Evolutionary conservation across 2,329 filamentous ascomycete species (phyloP).

Genomic region (Lachnellula hyalina): DNA sequence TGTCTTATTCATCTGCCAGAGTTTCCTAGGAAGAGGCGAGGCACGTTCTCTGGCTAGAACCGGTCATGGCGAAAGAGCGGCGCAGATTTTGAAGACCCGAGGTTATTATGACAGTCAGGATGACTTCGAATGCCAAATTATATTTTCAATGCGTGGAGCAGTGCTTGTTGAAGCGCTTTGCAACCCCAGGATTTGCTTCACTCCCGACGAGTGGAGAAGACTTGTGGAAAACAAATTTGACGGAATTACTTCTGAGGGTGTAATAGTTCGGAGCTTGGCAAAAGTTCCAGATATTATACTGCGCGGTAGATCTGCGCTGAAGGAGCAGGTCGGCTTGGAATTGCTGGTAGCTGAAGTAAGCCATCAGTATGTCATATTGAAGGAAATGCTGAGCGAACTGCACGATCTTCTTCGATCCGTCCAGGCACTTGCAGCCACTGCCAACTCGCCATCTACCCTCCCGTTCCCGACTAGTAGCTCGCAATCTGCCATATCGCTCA

Average conservation of each 20-base stretch:
- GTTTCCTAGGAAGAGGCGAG: neutral
- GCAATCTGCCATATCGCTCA: neutral
- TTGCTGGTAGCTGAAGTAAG: neutral
- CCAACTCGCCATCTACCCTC: neutral
- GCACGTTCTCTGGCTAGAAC: neutral
- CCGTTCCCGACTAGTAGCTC: neutral
- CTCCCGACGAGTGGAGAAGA: conserved; percentile 30
- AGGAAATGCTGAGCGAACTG: neutral
- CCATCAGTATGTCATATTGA: neutral
- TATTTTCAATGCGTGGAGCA: conserved; percentile 33
- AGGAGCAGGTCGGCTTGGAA: neutral
- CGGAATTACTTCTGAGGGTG: conserved; percentile 25
- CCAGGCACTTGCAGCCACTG: neutral
- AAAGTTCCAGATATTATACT: conserved; percentile 30
- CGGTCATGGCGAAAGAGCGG: conserved; percentile 22
- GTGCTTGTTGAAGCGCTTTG: conserved; percentile 35
- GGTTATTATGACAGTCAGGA: conserved; percentile 29
- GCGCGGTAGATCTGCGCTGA: conserved; percentile 20
- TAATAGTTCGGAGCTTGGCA: conserved; percentile 30
- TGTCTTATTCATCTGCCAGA: conserved; percentile 32
- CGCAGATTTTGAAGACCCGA: conserved; percentile 31
- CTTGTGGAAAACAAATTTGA: conserved; percentile 32
- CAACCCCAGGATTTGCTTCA: conserved; percentile 32
- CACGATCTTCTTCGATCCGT: neutral
- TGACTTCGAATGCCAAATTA: conserved; percentile 32